These are phyloP conservation scores for Emericellopsis terricola DNA, from an alignment of 495 filamentous ascomycete species.

Conservation along the genomic window DNA sequence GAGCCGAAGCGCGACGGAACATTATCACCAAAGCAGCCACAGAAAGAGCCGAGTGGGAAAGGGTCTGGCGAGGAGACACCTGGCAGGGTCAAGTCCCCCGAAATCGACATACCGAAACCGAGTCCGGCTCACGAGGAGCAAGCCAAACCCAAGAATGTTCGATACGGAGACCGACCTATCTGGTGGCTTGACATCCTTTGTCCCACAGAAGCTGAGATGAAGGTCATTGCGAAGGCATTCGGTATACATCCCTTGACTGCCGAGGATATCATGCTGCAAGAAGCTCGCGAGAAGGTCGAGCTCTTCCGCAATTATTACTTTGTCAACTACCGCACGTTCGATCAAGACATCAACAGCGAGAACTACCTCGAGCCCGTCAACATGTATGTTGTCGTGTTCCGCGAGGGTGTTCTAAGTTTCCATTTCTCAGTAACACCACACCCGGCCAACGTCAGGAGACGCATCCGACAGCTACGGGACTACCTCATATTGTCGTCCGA, in stretches of 20 bases:
- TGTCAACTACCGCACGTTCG: constrained; percentile 92
- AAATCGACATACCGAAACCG: constrained; percentile 6
- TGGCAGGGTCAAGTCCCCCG: constrained; percentile 9
- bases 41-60: not conserved
- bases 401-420: constrained; percentile 87
- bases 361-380: constrained; percentile 90
- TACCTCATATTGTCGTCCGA: constrained; percentile 85
- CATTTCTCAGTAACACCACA: constrained; percentile 89
- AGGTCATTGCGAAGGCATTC: constrained; percentile 77
- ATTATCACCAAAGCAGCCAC: constrained; percentile 2
- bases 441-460: constrained; percentile 81
- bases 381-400: constrained; percentile 94
- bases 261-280: constrained; percentile 94
- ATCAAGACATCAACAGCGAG: constrained; percentile 75
- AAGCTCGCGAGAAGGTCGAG: constrained; percentile 94
- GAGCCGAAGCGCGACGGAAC: constrained; percentile 8
- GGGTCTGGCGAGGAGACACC: constrained; percentile 8
- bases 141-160: constrained; percentile 27
- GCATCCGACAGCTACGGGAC: constrained; percentile 85
- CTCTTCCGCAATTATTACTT: constrained; percentile 96
- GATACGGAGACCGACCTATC: constrained; percentile 75
- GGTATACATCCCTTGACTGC: constrained; percentile 86
- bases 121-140: constrained; percentile 6
- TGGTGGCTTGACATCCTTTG: constrained; percentile 92
- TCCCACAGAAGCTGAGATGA: constrained; percentile 87